These are phyloP conservation scores for Rhodotorula sp. DNA, from an alignment of 1,284 basidiomycete genomes.

Conservation along the genomic window DNA sequence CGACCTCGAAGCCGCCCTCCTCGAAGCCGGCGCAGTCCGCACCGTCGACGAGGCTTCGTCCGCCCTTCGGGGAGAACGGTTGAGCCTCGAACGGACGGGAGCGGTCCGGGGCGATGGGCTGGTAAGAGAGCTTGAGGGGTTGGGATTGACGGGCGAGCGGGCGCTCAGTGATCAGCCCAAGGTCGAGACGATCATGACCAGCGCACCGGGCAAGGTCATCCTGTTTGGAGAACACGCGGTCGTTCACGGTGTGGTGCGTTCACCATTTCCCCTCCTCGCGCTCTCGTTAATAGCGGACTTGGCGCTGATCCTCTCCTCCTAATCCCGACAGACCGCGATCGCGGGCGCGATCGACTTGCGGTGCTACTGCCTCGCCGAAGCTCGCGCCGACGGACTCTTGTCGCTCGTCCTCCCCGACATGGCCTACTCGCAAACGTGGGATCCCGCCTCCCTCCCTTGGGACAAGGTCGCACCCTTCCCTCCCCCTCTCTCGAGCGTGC, in stretches of 20 bases:
- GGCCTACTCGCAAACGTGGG: constrained; percentile 77
- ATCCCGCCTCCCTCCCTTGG: constrained; percentile 79
- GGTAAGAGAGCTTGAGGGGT: neutral
- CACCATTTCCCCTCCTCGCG: neutral
- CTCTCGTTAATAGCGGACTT: neutral
- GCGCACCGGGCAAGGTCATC: constrained; percentile 96
- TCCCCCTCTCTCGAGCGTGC: constrained; percentile 43
- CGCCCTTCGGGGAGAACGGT: constrained; percentile 26
- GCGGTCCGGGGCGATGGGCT: neutral
- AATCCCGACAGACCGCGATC: constrained; percentile 71
- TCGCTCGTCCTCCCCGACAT: constrained; percentile 80
- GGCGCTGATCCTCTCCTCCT: neutral
- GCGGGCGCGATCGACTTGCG: constrained; percentile 93
- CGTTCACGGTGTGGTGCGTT: constrained; percentile 86
- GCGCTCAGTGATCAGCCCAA: constrained; percentile 1
- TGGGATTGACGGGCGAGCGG: neutral
- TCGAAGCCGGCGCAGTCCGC: constrained; percentile 83
- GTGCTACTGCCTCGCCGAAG: constrained; percentile 81
- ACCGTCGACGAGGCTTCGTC: constrained; percentile 46
- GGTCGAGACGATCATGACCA: constrained; percentile 65
- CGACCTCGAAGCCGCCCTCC: constrained; percentile 87
- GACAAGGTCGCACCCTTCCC: constrained; percentile 50
- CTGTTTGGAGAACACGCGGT: constrained; percentile 99
- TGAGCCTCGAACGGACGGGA: constrained; percentile 37
- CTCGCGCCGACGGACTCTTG: constrained; percentile 70